A percentile compares a stretch with the other conserved stretches of the same genome.
These are phyloP conservation scores for Aegle marmelos DNA, from an alignment of 345 rosid species.

Conservation along the genomic window DNA sequence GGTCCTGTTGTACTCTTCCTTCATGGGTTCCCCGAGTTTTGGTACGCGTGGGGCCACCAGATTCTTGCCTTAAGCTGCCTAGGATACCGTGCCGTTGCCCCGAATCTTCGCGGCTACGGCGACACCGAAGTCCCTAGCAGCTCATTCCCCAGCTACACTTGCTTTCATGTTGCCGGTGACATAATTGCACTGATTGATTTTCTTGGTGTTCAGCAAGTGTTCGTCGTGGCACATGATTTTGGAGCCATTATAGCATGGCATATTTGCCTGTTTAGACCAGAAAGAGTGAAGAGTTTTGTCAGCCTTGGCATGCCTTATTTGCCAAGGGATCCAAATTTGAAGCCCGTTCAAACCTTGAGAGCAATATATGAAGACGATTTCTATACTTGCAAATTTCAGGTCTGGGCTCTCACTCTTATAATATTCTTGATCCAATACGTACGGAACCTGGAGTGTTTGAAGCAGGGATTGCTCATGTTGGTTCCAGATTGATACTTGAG, in stretches of 20 bases:
- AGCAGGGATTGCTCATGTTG: slow-evolving; percentile 39
- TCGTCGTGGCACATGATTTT: slow-evolving; percentile 76
- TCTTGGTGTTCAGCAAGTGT: slow-evolving; percentile 53
- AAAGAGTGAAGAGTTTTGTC: slow-evolving; percentile 55
- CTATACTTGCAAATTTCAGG: slow-evolving; percentile 90
- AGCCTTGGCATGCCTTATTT: slow-evolving; percentile 60
- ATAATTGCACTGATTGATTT: slow-evolving; percentile 53
- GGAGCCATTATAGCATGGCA: slow-evolving; percentile 79
- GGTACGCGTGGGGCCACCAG: slow-evolving; percentile 93
- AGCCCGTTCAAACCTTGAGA: slow-evolving; percentile 48
- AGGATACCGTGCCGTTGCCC: slow-evolving; percentile 67
- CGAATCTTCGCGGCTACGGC: slow-evolving; percentile 80
- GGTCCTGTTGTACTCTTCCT: slow-evolving; percentile 59
- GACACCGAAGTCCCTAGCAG: slow-evolving; percentile 48
- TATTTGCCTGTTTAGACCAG: slow-evolving; percentile 70
- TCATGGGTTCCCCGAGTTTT: slow-evolving; percentile 84
- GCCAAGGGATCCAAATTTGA: slow-evolving; percentile 60
- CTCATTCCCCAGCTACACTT: slow-evolving; percentile 44
- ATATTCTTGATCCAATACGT: no score
- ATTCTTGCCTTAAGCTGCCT: slow-evolving; percentile 45
- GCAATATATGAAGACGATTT: slow-evolving; percentile 66
- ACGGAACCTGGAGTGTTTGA: slow-evolving; percentile 54
- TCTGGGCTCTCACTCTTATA: not conserved
- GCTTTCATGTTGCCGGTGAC: slow-evolving; percentile 59
- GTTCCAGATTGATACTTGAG: slow-evolving; percentile 36